phyloP scores from a whole-genome alignment of 345 rosid genomes.

The Populus nigra region DNA sequence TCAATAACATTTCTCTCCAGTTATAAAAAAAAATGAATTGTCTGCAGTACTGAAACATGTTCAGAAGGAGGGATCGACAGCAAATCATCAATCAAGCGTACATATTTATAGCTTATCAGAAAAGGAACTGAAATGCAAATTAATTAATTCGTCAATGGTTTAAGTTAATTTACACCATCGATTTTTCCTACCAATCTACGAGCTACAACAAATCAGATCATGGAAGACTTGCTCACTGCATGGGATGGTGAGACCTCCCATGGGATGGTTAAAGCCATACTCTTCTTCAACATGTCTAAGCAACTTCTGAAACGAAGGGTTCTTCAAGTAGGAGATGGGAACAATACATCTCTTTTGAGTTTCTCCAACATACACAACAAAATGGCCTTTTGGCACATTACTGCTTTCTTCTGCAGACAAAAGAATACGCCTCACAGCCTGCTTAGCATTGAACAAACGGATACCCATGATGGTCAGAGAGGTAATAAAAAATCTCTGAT shows the following conservation, averaged over 20 bases:
- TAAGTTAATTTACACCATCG: neutral
- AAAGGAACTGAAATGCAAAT: neutral
- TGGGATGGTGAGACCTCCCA: conserved; percentile 21
- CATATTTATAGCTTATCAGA: neutral
- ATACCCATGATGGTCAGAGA: neutral
- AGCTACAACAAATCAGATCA: neutral
- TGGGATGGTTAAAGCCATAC: conserved; percentile 18
- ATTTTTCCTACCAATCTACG: neutral
- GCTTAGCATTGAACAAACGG: neutral
- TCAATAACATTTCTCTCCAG: too few relatives aligned
- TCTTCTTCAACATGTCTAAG: conserved; percentile 12
- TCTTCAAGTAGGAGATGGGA: conserved; percentile 4
- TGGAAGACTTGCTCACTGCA: conserved; percentile 12
- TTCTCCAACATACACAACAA: conserved; percentile 15
- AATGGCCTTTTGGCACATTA: neutral
- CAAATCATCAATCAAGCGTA: neutral
- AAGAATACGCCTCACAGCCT: neutral
- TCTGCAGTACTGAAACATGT: neutral
- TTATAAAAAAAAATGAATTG: neutral
- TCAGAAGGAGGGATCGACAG: neutral
- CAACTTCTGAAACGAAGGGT: conserved; percentile 4
- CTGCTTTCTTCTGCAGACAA: neutral
- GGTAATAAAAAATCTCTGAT: neutral
- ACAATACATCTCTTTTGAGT: conserved; percentile 9
- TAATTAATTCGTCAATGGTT: neutral